Percentiles rank a stretch among this genome's conserved stretches.
Evolutionary conservation across 2,329 filamentous ascomycete genomes (phyloP).

Genomic region (Aspergillus aculeatinus): DNA sequence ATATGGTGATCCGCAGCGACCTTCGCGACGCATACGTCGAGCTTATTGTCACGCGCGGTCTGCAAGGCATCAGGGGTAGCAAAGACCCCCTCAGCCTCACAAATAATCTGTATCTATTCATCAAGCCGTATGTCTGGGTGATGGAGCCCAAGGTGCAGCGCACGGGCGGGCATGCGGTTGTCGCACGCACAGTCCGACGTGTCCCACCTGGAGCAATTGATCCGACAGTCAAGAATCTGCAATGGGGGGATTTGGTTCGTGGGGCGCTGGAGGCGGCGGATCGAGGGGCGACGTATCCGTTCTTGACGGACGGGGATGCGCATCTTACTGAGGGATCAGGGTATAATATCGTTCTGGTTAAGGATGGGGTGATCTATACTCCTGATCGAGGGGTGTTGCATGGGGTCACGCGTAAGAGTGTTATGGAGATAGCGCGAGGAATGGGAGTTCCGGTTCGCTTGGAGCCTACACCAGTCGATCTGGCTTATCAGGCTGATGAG

Average conservation of each 20-base stretch:
- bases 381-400: slow-evolving; percentile 50
- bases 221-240: slow-evolving; percentile 36
- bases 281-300: slow-evolving; percentile 49
- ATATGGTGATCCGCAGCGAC: slow-evolving; percentile 48
- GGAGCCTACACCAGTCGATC: slow-evolving; percentile 40
- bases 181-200: slow-evolving; percentile 49
- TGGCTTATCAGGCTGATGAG: slow-evolving; percentile 48
- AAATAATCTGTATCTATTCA: slow-evolving; percentile 50
- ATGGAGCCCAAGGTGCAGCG: slow-evolving; percentile 49
- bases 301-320: slow-evolving; percentile 51
- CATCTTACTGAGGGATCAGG: slow-evolving; percentile 53
- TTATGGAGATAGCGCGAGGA: slow-evolving; percentile 43
- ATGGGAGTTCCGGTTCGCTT: not conserved
- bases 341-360: slow-evolving; percentile 50
- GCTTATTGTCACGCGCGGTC: slow-evolving; percentile 52
- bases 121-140: slow-evolving; percentile 53
- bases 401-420: slow-evolving; percentile 51
- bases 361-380: slow-evolving; percentile 47
- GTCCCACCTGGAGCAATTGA: slow-evolving; percentile 50
- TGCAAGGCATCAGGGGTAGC: slow-evolving; percentile 43
- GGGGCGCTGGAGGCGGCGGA: slow-evolving; percentile 50
- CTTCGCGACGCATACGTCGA: slow-evolving; percentile 53
- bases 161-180: slow-evolving; percentile 42
- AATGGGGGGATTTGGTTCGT: slow-evolving; percentile 50
- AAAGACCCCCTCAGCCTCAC: slow-evolving; percentile 32